Evolutionary conservation across 345 rosid genomes (phyloP).

Genomic region (Excoecaria agallocha): DNA sequence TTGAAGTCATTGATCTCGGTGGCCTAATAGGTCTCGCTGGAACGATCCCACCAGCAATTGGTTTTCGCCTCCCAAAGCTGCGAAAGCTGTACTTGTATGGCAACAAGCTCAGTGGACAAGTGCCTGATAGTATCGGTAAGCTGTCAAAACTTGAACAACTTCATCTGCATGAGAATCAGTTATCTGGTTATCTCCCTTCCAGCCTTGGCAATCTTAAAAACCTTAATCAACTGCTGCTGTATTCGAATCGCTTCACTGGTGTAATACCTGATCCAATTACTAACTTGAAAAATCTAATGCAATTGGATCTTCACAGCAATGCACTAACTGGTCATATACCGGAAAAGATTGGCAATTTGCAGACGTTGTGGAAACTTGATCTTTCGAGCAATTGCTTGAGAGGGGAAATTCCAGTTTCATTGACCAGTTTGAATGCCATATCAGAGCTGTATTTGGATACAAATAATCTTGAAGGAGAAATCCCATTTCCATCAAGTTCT

Average conservation of each 20-base stretch:
- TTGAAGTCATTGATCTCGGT: conserved; percentile 55
- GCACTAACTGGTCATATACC: conserved; percentile 41
- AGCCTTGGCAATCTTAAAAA: conserved; percentile 37
- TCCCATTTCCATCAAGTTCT: conserved; percentile 37
- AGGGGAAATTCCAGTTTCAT: conserved; percentile 42
- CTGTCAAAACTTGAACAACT: conserved; percentile 43
- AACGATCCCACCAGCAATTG: conserved; percentile 42
- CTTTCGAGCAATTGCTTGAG: conserved; percentile 42
- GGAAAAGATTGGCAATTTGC: conserved; percentile 38
- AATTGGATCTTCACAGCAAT: conserved; percentile 46
- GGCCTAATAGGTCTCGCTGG: conserved; percentile 45
- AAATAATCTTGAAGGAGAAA: conserved; percentile 40
- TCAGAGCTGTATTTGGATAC: conserved; percentile 43
- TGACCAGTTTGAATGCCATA: conserved; percentile 33
- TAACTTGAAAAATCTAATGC: conserved; percentile 38
- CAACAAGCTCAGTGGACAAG: conserved; percentile 42
- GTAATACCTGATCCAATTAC: conserved; percentile 37
- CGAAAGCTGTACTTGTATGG: conserved; percentile 43
- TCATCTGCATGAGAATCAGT: conserved; percentile 44
- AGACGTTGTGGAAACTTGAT: conserved; percentile 41
- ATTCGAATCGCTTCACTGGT: conserved; percentile 43
- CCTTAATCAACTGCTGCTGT: conserved; percentile 37
- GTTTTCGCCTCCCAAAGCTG: conserved; percentile 37
- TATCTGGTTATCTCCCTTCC: conserved; percentile 46
- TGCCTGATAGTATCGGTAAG: conserved; percentile 54